phyloP scores from a whole-genome alignment of 2,329 filamentous ascomycete species.

The Davidsoniella neocaledoniae region DNA sequence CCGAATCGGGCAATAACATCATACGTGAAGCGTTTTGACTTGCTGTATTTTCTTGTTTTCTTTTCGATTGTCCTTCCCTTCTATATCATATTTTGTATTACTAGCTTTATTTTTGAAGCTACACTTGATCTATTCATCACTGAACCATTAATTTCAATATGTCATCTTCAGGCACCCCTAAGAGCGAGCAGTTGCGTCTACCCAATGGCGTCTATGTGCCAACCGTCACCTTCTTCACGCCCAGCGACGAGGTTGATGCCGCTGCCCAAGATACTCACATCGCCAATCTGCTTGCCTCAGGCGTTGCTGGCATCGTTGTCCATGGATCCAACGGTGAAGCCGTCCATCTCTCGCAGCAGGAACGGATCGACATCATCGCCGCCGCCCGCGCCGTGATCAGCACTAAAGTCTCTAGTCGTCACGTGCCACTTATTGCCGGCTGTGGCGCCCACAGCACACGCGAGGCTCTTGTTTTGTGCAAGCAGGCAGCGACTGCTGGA shows the following conservation, averaged over 20 bases:
- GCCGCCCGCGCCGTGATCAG: conserved; percentile 56
- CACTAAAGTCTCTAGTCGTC: conserved; percentile 39
- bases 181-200: neutral
- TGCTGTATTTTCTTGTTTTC: too few species aligned
- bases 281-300: too few species aligned
- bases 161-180: too few species aligned
- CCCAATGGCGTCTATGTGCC: neutral
- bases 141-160: too few species aligned
- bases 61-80: too few species aligned
- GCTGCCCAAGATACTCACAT: too few species aligned
- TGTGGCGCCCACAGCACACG: conserved; percentile 57
- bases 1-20: too few species aligned
- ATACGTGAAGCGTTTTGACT: too few species aligned
- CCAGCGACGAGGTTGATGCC: too few species aligned
- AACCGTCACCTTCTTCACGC: neutral
- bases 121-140: too few species aligned
- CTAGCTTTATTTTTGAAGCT: too few species aligned
- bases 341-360: conserved; percentile 55
- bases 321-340: conserved; percentile 75
- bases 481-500: conserved; percentile 50
- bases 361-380: conserved; percentile 50
- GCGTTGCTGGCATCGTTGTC: conserved; percentile 45
- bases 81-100: too few species aligned
- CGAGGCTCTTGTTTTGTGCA: conserved; percentile 53
- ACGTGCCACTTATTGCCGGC: conserved; percentile 59